Evolutionary conservation across 2,329 filamentous ascomycete species (phyloP), one percentile per base, ranked within the genome.

Genomic region (Sporothrix pallida): DNA sequence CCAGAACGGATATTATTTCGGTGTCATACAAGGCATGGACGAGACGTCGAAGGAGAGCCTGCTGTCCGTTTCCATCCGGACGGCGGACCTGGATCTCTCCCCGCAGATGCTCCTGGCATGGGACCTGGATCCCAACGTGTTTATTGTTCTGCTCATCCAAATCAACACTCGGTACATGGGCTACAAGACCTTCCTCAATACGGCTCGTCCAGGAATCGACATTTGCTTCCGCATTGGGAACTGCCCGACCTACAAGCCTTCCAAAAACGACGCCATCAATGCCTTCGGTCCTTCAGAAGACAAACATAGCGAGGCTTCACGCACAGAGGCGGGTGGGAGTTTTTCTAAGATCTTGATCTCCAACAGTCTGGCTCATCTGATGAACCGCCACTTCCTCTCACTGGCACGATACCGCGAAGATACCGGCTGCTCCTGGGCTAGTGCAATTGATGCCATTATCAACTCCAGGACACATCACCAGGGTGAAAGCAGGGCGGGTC

Each of bases 41-140:
- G 76, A 79, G 3, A 71, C 77, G 0, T 80, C 85, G 31, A 79
- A 83, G 1, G 82, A 83, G 12, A 86, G 83, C 74, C 83, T 87
- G 2, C 80, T 96, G 20, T 90, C 89, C 4, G 81, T 96, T 1
- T 93, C 94, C 0, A 87, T 92, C 44, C 89, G 89, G 3, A 87
- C 93, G 44, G 84, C 86, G 3, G 92, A 92, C 77, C 87, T 97
- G 0, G 90, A 88, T 0, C 88, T 97, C 13, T 91, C 93, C 0
- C 86, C 91, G 52, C 92, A 95, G 78, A 90, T 90, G 0, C 87
- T 93, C 81, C 86, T 91, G 78, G 92, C 94, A 1, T 97, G 94
- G 94, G 87, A 91, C 74, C 80, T 97, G 12, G 82, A 87, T 15
- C 82, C 85, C 0, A 81, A 85, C 0, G 91, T 94, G 48, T 95